Base-by-base conservation (phyloP, 768 basidiomycete species). In the Amanita muscaria region DNA sequence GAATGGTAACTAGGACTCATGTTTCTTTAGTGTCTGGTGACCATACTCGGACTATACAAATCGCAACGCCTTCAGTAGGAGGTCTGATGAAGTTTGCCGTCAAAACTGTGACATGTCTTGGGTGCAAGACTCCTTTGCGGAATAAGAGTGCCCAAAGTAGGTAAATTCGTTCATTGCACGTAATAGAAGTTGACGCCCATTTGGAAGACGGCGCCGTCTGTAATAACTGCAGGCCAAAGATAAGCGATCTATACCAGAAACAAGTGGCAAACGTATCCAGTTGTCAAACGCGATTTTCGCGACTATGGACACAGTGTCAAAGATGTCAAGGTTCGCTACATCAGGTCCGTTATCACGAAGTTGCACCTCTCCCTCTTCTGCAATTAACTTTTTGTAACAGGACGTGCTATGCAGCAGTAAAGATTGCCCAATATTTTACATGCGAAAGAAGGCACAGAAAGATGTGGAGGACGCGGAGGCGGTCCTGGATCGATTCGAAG, bases 71-170 rank as follows among this genome's bases (percentile, higher is more conserved):
- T 0, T 93, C 90, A 0, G 79, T 91, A 8, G 96, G 96, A 14
- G 96, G 96, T 19, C 63, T 99, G 42, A 99, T 99, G 96, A 97
- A 94, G 61, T 99, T 97, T 56, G 92, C 93, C 0, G 91, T 97
- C 22, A 94, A 92, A 65, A 94, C 88, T 0, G 79, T 86, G 3
- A 99, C 90, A 2, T 99, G 96, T 57, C 68, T 99, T 38, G 89
- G 94, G 0, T 99, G 96, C 65, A 94, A 92, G 63, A 94, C 94
- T 0, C 82, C 90, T 7, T 59, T 99, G 49, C 73, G 77, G 35
- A 85, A 74, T 54, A 91, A 93, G 56, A 88, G 88, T 57, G 68
- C 81, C 38, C 60, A 74, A 53, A 77, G 88, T 85, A 45, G 47
- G 77, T 62, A 12, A 12, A 15, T 21, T 11, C 31, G 21, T 15